Conservation (phyloP, 1,139 yeast genomes). For the Hansenula sp. region DNA sequence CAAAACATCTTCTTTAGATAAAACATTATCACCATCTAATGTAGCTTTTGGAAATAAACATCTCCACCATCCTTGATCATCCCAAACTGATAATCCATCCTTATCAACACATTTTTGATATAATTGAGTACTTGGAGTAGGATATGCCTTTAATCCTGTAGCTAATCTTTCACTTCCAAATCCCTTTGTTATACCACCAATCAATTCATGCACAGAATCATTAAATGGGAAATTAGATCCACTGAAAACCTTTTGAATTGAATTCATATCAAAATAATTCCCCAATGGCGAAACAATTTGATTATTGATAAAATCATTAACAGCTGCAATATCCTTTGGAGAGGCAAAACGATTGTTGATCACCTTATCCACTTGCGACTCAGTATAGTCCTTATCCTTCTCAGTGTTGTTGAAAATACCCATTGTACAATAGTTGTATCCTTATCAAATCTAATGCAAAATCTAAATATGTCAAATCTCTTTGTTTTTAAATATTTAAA, state of each 20-base stretch:
- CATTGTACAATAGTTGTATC: constrained; percentile 2
- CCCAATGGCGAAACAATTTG: background rate
- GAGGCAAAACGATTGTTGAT: constrained; percentile 2
- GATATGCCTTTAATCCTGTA: constrained; percentile 49
- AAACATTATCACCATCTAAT: constrained; percentile 24
- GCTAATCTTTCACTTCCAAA: constrained; percentile 13
- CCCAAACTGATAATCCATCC: constrained; percentile 76
- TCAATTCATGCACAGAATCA: background rate
- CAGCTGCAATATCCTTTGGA: constrained; percentile 2
- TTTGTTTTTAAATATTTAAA: background rate
- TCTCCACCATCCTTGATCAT: constrained; percentile 76
- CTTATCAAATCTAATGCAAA: no score
- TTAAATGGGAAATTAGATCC: constrained; percentile 1
- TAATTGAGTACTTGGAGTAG: constrained; percentile 57
- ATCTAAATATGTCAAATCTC: background rate
- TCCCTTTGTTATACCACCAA: constrained; percentile 11
- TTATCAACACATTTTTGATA: constrained; percentile 60
- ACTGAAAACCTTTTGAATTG: background rate
- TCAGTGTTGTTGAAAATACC: constrained; percentile 7
- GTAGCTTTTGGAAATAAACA: constrained; percentile 67
- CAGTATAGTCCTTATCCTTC: constrained; percentile 7
- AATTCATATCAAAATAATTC: background rate
- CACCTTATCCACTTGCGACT: constrained; percentile 1
- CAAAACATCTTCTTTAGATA: constrained; percentile 50
- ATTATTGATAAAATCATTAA: constrained; percentile 5